Evolutionary conservation across 2,329 filamentous ascomycete genomes (phyloP).

Genomic region (Sarocladiaceae sp.): DNA sequence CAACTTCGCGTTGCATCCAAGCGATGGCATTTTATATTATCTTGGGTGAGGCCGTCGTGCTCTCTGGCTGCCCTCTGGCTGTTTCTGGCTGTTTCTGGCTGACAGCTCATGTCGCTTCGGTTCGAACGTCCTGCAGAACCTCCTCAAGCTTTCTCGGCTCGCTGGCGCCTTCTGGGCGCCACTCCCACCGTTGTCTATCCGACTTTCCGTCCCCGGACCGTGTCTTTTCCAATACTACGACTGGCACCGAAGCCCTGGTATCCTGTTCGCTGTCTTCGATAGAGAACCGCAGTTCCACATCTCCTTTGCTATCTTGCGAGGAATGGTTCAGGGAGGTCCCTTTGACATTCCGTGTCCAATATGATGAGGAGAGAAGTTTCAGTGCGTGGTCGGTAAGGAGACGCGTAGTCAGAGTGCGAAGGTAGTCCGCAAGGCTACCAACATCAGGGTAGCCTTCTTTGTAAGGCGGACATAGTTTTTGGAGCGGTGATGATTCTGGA

Average conservation of each 20-base stretch:
- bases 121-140: neutral
- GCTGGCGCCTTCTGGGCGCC: conserved; percentile 17
- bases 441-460: conserved; percentile 38
- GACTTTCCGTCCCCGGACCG: conserved; percentile 14
- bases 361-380: conserved; percentile 14
- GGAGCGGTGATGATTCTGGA: conserved; percentile 29
- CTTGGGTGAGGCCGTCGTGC: no score
- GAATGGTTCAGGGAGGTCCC: conserved; percentile 25
- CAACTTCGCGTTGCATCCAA: no score
- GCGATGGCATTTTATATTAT: no score
- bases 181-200: conserved; percentile 22
- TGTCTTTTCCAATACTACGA: conserved; percentile 11
- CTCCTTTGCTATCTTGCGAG: conserved; percentile 17
- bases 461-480: conserved; percentile 35
- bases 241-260: neutral
- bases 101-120: neutral
- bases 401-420: conserved; percentile 36
- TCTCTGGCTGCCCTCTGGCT: no score
- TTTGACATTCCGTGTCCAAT: conserved; percentile 14
- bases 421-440: conserved; percentile 37
- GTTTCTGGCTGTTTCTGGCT: no score
- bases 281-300: conserved; percentile 25
- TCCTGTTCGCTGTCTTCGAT: conserved; percentile 17
- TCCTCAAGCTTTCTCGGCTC: conserved; percentile 10
- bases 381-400: conserved; percentile 31